phyloP scores from a whole-genome alignment of 2,329 filamentous ascomycete species.

The Fonsecaea nubica region DNA sequence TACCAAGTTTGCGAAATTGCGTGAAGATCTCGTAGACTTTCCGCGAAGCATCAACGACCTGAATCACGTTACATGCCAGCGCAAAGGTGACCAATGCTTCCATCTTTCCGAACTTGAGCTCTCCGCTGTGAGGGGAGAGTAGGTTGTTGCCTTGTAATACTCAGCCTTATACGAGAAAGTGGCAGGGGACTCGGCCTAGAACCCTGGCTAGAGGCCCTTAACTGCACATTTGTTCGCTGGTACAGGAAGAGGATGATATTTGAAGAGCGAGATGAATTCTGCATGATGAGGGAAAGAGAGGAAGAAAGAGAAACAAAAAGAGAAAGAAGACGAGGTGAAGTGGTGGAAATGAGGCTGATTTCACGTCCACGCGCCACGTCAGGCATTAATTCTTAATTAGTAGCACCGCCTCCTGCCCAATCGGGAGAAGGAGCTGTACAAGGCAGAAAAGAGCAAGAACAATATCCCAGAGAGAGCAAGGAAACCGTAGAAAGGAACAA shows the following conservation, averaged over 20 bases:
- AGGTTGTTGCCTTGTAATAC: background rate
- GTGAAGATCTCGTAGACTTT: conserved; percentile 3
- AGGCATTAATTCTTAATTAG: background rate
- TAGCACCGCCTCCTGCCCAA: background rate
- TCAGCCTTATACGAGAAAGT: background rate
- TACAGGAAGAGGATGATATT: background rate
- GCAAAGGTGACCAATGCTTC: conserved; percentile 9
- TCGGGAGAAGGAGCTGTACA: background rate
- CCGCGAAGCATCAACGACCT: conserved; percentile 14
- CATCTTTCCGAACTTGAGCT: conserved; percentile 4
- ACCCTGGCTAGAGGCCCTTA: background rate
- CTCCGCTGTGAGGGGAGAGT: background rate
- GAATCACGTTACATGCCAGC: conserved; percentile 13
- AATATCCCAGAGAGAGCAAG: too few relatives aligned
- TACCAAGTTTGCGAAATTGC: conserved; percentile 15
- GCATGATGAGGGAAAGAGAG: background rate
- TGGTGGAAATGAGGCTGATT: background rate
- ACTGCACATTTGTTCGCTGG: background rate
- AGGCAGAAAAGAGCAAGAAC: too few relatives aligned
- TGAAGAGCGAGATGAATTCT: background rate
- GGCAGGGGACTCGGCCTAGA: background rate
- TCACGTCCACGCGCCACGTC: background rate
- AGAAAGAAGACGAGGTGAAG: background rate
- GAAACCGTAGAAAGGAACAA: background rate
- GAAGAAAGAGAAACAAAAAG: background rate